These are phyloP conservation scores for Fusarium sp. DNA, from an alignment of 2,329 filamentous ascomycete species.

Conservation along the genomic window DNA sequence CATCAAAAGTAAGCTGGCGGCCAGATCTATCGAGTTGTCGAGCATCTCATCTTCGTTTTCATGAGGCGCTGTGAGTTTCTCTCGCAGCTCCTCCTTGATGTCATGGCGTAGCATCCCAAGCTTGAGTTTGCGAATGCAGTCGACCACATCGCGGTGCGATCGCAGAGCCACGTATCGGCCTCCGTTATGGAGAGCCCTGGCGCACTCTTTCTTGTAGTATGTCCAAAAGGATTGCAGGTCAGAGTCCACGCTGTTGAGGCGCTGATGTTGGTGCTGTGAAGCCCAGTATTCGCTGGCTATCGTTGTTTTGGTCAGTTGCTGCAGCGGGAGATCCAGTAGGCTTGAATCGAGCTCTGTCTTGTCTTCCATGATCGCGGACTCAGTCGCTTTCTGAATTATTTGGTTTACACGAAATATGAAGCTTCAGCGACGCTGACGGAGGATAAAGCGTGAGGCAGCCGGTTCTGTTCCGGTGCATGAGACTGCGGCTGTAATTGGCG, in stretches of 20 bases:
- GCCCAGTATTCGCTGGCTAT: background rate
- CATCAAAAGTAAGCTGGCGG: background rate
- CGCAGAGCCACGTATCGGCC: background rate
- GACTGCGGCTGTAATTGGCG: background rate
- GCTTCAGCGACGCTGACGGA: fast-evolving
- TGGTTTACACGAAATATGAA: background rate
- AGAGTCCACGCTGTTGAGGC: background rate
- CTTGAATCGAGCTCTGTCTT: background rate
- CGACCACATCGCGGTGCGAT: background rate
- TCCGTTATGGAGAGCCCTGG: background rate
- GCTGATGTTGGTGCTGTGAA: background rate
- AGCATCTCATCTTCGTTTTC: background rate
- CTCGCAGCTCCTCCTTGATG: background rate
- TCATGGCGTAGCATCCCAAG: background rate
- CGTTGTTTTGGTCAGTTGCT: background rate
- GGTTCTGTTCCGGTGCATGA: background rate
- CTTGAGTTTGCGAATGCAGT: background rate
- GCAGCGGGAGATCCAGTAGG: background rate
- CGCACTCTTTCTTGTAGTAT: background rate
- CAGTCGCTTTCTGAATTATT: fast-evolving
- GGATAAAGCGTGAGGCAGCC: background rate
- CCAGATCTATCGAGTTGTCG: background rate
- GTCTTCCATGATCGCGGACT: background rate
- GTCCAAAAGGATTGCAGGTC: background rate
- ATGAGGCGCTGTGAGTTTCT: background rate